A percentile compares a stretch with the other conserved stretches of the same genome.
Conservation (phyloP, 1,284 basidiomycete species). For the Ceratobasidium sp. region DNA sequence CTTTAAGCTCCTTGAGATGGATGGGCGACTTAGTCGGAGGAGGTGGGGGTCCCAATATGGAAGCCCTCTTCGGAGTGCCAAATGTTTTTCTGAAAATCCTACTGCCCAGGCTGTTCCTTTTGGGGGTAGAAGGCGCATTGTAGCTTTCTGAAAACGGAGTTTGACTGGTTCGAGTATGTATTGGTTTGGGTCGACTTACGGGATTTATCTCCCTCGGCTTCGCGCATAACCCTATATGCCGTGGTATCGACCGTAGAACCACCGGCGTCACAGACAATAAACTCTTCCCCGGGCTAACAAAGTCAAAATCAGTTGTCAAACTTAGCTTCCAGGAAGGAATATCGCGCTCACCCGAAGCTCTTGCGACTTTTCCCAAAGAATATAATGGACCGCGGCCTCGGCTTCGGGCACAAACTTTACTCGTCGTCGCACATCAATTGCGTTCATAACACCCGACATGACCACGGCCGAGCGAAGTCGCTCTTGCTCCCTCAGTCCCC, state of each 20-base stretch:
- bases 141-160: no score
- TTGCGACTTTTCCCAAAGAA: conserved; percentile 14
- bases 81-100: no score
- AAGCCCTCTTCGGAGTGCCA: no score
- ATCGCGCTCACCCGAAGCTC: not conserved
- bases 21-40: no score
- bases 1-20: conserved; percentile 15
- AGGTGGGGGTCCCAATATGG: not conserved
- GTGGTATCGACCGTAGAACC: no score
- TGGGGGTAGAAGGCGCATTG: no score
- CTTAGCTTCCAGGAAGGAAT: not conserved
- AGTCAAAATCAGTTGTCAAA: not conserved
- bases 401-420: conserved; percentile 16
- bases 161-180: no score
- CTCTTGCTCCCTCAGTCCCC: conserved; percentile 14
- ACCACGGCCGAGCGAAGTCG: not conserved
- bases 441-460: not conserved
- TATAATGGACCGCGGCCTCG: conserved; percentile 19
- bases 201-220: no score
- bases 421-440: not conserved
- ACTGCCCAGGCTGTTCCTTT: no score
- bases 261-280: conserved; percentile 39
- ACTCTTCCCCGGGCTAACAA: conserved; percentile 23
- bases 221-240: no score
- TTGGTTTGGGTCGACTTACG: no score